These are phyloP conservation scores for Phaeosphaeriaceae sp. DNA, from an alignment of 2,329 filamentous ascomycete species.

Conservation along the genomic window DNA sequence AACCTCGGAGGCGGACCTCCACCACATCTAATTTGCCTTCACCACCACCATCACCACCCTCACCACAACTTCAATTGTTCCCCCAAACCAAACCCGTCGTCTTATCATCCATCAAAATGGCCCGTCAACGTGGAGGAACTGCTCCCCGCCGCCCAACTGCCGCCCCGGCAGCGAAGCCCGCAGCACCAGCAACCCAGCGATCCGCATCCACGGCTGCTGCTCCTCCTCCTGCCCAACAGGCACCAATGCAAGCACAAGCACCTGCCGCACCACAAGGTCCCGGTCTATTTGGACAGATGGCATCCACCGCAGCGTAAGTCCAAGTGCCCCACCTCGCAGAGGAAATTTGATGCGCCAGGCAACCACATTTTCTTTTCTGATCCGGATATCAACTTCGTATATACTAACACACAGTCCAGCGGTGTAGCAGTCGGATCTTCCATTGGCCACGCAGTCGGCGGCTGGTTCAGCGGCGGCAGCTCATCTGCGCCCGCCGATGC, in stretches of 20 bases:
- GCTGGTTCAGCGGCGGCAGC: slow-evolving; percentile 80
- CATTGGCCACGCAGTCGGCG: slow-evolving; percentile 92
- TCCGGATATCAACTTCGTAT: neutral
- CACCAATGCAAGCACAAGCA: slow-evolving; percentile 54
- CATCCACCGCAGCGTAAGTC: slow-evolving; percentile 95
- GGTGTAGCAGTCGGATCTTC: slow-evolving; percentile 96
- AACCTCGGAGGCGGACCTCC: slow-evolving; percentile 27
- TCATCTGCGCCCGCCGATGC: slow-evolving; percentile 60
- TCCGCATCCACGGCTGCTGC: slow-evolving; percentile 71
- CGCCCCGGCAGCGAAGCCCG: slow-evolving; percentile 49
- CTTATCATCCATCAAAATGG: slow-evolving; percentile 47
- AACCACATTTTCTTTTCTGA: neutral
- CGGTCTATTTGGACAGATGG: slow-evolving; percentile 95
- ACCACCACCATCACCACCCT: slow-evolving; percentile 5
- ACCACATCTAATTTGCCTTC: slow-evolving; percentile 24
- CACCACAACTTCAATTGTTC: slow-evolving; percentile 4
- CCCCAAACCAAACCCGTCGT: slow-evolving; percentile 1
- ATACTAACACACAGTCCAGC: slow-evolving; percentile 55
- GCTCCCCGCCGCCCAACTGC: slow-evolving; percentile 51
- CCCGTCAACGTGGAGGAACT: slow-evolving; percentile 57
- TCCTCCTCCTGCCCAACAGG: slow-evolving; percentile 55
- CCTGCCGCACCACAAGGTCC: slow-evolving; percentile 66
- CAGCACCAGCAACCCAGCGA: slow-evolving; percentile 64
- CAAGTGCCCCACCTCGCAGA: neutral
- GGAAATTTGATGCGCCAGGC: neutral